These are phyloP conservation scores for Termitomyces sp. DNA, from an alignment of 768 basidiomycete genomes.

Conservation along the genomic window DNA sequence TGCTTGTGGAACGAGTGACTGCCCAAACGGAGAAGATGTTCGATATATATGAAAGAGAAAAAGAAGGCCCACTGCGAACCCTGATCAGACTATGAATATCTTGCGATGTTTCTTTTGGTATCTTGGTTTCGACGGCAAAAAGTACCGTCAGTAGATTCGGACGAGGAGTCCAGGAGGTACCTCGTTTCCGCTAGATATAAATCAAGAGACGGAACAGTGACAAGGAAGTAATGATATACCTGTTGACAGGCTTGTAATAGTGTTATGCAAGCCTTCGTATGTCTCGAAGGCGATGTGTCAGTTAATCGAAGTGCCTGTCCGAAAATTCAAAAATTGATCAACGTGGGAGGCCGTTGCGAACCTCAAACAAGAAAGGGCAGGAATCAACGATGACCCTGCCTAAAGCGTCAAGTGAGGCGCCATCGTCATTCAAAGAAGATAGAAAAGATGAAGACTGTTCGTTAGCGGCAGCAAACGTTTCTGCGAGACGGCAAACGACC, in stretches of 20 bases:
- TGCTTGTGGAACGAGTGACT: constrained; percentile 29
- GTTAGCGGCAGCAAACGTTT: constrained; percentile 35
- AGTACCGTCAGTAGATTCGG: constrained; percentile 31
- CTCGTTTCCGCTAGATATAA: constrained; percentile 35
- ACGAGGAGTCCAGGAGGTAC: constrained; percentile 37
- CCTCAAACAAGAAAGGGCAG: constrained; percentile 42
- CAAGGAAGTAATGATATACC: constrained; percentile 23
- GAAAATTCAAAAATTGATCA: background rate
- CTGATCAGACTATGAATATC: constrained; percentile 41
- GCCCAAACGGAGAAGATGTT: constrained; percentile 38
- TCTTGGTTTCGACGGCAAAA: constrained; percentile 22
- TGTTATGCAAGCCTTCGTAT: constrained; percentile 30
- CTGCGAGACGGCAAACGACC: constrained; percentile 42
- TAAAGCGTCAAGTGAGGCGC: constrained; percentile 26
- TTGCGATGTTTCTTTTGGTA: constrained; percentile 18
- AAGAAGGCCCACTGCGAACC: constrained; percentile 50
- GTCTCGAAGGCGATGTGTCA: constrained; percentile 19
- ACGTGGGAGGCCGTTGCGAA: constrained; percentile 20
- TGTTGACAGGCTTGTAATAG: constrained; percentile 39
- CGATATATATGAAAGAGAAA: constrained; percentile 30
- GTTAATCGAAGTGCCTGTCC: constrained; percentile 28
- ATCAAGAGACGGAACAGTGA: background rate
- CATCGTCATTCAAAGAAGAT: constrained; percentile 13
- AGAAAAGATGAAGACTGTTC: constrained; percentile 21
- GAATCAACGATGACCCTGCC: constrained; percentile 47